Percentiles rank a stretch among this genome's conserved stretches.
phyloP scores from a whole-genome alignment of 164 flowering plant species.

The Piper longum region DNA sequence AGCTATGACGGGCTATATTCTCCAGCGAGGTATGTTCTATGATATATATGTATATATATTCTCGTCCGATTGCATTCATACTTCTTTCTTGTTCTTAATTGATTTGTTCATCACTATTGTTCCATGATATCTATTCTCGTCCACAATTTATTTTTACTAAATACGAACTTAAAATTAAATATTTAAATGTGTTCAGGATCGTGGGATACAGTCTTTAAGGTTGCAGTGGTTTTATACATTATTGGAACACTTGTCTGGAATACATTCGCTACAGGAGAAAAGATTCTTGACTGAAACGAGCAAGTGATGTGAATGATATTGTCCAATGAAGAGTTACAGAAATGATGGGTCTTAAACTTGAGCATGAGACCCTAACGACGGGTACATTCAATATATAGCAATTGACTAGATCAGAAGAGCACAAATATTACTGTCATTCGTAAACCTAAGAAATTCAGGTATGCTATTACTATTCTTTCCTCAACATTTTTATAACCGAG shows the following conservation, averaged over 20 bases:
- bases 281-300: constrained; percentile 52
- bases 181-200: constrained; percentile 39
- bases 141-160: too few species aligned
- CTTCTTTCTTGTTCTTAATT: not conserved
- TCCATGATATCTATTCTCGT: too few species aligned
- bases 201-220: constrained; percentile 96
- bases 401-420: not conserved
- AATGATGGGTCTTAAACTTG: not conserved
- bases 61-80: too few species aligned
- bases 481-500: not conserved
- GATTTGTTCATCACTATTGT: not conserved
- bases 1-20: constrained; percentile 93
- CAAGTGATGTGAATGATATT: too few species aligned
- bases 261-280: constrained; percentile 88
- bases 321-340: not conserved
- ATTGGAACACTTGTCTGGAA: constrained; percentile 94
- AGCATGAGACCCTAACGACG: not conserved
- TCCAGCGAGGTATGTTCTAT: constrained; percentile 51
- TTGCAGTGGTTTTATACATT: constrained; percentile 70
- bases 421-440: not conserved
- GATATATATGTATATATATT: too few species aligned
- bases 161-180: too few species aligned
- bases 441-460: not conserved
- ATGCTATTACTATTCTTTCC: not conserved
- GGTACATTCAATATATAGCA: not conserved